Evolutionary conservation across 305 asterid species (phyloP), one percentile per base, ranked within the genome.

Genomic region (Withania somnifera): DNA sequence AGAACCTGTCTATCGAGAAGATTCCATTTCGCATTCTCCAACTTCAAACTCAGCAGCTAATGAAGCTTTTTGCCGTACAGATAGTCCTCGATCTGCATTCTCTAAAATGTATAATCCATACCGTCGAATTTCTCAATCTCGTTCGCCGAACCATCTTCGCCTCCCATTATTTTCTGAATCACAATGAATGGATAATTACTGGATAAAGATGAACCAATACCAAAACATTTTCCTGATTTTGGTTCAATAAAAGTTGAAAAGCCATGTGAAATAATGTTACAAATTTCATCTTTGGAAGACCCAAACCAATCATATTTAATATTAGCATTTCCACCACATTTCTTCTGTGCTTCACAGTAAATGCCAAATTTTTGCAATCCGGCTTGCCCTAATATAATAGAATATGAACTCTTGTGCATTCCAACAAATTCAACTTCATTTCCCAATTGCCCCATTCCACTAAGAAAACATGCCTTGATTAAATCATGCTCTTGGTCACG

Each of bases 271-370:
- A 87, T 51, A 53, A 91, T 82, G 1, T 77, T 85, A 38, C 63
- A 42, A 58, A 88, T 77, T 78, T 89, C 94, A 15, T 76, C 84
- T 77, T 81, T 56, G 0, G 88, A 61, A 20, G 89, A 88, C 73
- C 91, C 92, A 86, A 86, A 88, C 92, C 93, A 91, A 0, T 83
- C 95, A 50, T 81, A 81, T 87, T 78, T 87, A 0, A 88, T 22
- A 69, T 91, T 91, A 4, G 91, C 92, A 54, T 89, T 84, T 78
- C 93, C 92, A 78, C 88, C 87, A 50, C 91, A 86, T 58, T 67
- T 87, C 17, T 57, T 82, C 3, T 83, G 88, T 6, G 91, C 94
- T 32, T 56, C 45, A 1, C 83, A 69, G 84, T 83, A 86, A 11
- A 84, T 54, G 5, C 88, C 67, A 76, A 91, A 91, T 1, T 84